Evolutionary conservation across 106 monocot genomes (phyloP).

Genomic region (Dioscorea zingiberensis): DNA sequence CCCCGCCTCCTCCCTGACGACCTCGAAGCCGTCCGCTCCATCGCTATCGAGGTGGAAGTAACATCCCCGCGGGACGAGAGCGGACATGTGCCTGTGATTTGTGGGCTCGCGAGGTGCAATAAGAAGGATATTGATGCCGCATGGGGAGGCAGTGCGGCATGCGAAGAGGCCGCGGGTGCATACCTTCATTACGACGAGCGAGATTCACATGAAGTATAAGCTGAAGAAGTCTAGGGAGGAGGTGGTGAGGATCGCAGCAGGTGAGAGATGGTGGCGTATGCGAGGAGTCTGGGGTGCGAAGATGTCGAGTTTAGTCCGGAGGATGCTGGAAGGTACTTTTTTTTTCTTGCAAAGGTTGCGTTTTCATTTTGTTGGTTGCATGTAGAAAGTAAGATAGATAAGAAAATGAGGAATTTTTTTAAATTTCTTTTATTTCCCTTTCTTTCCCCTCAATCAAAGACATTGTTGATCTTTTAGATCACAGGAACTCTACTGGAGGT

Average conservation of each 20-base stretch:
- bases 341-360: no score
- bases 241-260: conserved; percentile 70
- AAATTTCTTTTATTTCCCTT: no score
- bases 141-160: conserved; percentile 85
- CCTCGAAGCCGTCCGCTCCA: conserved; percentile 74
- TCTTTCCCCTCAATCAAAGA: no score
- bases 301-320: conserved; percentile 94
- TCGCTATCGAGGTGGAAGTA: conserved; percentile 83
- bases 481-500: no score
- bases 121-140: conserved; percentile 72
- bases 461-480: no score
- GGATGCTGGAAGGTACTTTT: conserved; percentile 80
- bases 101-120: conserved; percentile 82
- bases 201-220: conserved; percentile 88
- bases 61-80: conserved; percentile 31
- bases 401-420: no score
- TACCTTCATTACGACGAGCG: conserved; percentile 88
- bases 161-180: conserved; percentile 69
- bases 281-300: conserved; percentile 68
- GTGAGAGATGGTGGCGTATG: conserved; percentile 79
- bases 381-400: no score
- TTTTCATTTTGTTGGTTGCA: no score
- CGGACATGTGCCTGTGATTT: conserved; percentile 83
- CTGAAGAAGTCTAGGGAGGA: conserved; percentile 83
- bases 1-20: conserved; percentile 85